These are phyloP conservation scores for Myxozyma kluyveri DNA, from an alignment of 805 yeast genomes.

Conservation along the genomic window DNA sequence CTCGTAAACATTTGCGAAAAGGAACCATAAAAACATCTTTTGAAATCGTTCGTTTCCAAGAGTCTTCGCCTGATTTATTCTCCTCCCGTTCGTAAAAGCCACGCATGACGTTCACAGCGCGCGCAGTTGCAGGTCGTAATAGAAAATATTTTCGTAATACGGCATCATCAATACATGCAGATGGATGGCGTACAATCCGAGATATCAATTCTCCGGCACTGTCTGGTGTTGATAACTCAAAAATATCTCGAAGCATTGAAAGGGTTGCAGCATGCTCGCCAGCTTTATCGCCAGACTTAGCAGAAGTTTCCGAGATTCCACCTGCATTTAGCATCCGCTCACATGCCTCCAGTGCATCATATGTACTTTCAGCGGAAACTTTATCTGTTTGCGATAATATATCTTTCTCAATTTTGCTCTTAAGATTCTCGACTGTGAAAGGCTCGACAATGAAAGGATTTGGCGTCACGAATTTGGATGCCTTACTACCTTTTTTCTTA, in stretches of 20 bases:
- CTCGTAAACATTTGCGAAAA: slow-evolving; percentile 55
- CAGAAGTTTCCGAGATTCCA: background rate
- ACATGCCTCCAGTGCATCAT: slow-evolving; percentile 17
- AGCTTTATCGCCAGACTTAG: background rate
- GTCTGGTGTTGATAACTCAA: slow-evolving; percentile 2
- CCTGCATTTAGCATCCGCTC: slow-evolving; percentile 6
- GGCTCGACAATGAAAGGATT: slow-evolving; percentile 6
- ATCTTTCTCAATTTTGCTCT: slow-evolving; percentile 1
- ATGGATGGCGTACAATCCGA: slow-evolving; percentile 24
- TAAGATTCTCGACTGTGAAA: slow-evolving; percentile 12
- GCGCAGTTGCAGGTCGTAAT: slow-evolving; percentile 25
- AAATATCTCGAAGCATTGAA: slow-evolving; percentile 1
- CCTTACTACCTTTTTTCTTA: too few relatives aligned
- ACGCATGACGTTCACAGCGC: slow-evolving; percentile 24
- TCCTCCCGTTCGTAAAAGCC: slow-evolving; percentile 20
- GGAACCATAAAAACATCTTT: slow-evolving; percentile 53
- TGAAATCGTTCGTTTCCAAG: slow-evolving; percentile 11
- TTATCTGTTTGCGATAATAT: slow-evolving; percentile 6
- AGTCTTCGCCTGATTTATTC: background rate
- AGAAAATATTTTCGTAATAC: slow-evolving; percentile 24
- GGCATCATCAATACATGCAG: slow-evolving; percentile 16
- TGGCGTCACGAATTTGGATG: too few relatives aligned
- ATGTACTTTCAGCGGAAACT: slow-evolving; percentile 5
- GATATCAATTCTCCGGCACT: slow-evolving; percentile 11
- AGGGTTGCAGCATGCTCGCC: background rate